Base-by-base conservation (phyloP, 1,284 basidiomycete genomes). In the Mycosarcoma maydis region DNA sequence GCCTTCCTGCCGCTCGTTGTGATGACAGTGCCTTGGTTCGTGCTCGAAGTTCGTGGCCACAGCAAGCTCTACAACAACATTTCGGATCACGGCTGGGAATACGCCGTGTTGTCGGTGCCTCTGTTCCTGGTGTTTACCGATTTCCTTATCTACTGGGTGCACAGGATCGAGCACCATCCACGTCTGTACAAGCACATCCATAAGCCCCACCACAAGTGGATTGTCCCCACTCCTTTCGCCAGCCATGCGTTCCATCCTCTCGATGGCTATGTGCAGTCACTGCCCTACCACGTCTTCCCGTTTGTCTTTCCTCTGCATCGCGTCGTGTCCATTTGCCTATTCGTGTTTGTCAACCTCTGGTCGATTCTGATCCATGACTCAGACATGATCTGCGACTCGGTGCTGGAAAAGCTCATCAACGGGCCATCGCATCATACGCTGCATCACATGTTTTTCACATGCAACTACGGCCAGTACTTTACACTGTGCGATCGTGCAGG, bases 161-260 rank as follows among this genome's bases (percentile, higher is more conserved):
- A 98, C 82, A 88, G 95, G n/a, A 85, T 87, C 83, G 86, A 96
- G 58, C 95, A 98, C 82, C 86, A 91, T 69, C 95, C 94, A 0
- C 62, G 86, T 22, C 80, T 96, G 57, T 98, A 98, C 86, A 98
- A 95, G 83, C 85, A 87, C 73, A 77, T 97, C 46, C 94, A 96
- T 84, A 97, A 96, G 75, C 92, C 94, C 0, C 95, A 98, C 83
- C 95, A 98, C 87, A 96, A 92, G 84, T 98, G 96, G 96, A 86
- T 98, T 73, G 92, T 98, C 55, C 94, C 95, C 6, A 97, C 95
- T 0, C 95, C 95, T 0, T 98, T 92, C 77, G 92, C 96, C 22
- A 94, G 94, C 30, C 90, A 97, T 81, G 95, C 95, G 0, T 98
- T 98, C 89, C 94, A 98, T 84, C 92, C 93, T 0, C 82, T 98